These are phyloP conservation scores for Rhodocollybia butyracea DNA, from an alignment of 768 basidiomycete genomes.

Conservation along the genomic window DNA sequence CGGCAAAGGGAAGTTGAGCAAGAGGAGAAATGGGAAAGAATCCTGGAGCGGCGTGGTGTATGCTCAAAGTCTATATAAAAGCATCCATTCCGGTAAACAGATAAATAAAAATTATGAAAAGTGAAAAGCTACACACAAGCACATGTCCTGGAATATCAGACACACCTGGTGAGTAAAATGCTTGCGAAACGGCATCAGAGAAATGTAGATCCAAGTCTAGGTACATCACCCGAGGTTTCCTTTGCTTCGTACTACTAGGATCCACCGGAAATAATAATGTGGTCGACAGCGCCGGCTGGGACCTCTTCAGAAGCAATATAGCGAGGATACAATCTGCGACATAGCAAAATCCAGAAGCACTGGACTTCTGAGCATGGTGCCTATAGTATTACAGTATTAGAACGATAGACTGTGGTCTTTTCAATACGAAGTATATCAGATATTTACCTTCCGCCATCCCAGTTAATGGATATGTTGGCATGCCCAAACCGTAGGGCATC, in stretches of 20 bases:
- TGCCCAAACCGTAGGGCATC: constrained; percentile 47
- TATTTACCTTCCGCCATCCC: constrained; percentile 83
- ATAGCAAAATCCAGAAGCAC: constrained; percentile 91
- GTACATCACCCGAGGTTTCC: constrained; percentile 74
- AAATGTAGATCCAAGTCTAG: constrained; percentile 92
- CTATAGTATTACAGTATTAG: constrained; percentile 34
- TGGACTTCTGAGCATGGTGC: constrained; percentile 79
- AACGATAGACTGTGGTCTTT: neutral
- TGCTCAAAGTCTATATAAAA: constrained; percentile 61
- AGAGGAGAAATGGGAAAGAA: constrained; percentile 75
- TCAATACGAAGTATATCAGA: neutral
- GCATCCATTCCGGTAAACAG: neutral
- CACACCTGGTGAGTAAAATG: constrained; percentile 48
- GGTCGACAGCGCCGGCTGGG: constrained; percentile 10
- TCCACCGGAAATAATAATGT: neutral
- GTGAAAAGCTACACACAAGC: constrained; percentile 31
- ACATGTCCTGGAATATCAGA: constrained; percentile 37
- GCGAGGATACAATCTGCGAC: constrained; percentile 87
- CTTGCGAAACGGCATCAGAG: constrained; percentile 82
- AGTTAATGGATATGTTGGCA: constrained; percentile 69
- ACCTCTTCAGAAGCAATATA: constrained; percentile 64
- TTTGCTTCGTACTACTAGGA: constrained; percentile 7
- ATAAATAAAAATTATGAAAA: neutral
- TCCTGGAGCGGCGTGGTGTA: constrained; percentile 79
- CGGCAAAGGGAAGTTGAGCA: constrained; percentile 39